These are phyloP conservation scores for Termitomyces sp. DNA, from an alignment of 768 basidiomycete genomes.

Conservation along the genomic window DNA sequence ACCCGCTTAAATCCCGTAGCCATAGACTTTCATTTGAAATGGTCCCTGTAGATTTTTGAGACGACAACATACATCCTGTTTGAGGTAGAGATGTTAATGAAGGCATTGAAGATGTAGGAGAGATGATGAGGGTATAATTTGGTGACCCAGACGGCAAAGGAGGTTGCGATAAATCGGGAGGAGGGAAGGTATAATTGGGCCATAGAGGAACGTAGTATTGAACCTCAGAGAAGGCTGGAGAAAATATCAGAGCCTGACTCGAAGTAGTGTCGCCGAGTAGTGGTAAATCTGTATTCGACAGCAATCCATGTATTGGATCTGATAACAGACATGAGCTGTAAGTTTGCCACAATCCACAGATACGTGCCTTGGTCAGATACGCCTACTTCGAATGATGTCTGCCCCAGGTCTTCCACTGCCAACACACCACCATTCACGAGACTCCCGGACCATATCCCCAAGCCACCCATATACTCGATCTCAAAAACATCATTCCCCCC, in stretches of 20 bases:
- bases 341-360: background rate
- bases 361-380: slow-evolving; percentile 40
- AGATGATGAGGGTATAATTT: slow-evolving; percentile 51
- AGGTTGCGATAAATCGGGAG: slow-evolving; percentile 44
- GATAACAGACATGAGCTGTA: background rate
- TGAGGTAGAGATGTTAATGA: slow-evolving; percentile 38
- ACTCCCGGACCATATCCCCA: slow-evolving; percentile 44
- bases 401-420: slow-evolving; percentile 32
- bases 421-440: slow-evolving; percentile 46
- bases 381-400: slow-evolving; percentile 51
- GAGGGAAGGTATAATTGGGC: slow-evolving; percentile 73
- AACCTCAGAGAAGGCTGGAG: slow-evolving; percentile 40
- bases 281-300: slow-evolving; percentile 32
- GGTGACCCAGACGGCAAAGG: slow-evolving; percentile 32
- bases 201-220: slow-evolving; percentile 35
- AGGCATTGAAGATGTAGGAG: slow-evolving; percentile 36
- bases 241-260: slow-evolving; percentile 69
- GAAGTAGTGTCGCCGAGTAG: slow-evolving; percentile 70
- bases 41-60: slow-evolving; percentile 28
- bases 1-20: slow-evolving; percentile 52
- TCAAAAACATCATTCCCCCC: slow-evolving; percentile 40
- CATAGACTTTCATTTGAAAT: slow-evolving; percentile 44
- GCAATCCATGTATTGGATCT: slow-evolving; percentile 45
- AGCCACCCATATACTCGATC: slow-evolving; percentile 40
- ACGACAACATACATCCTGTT: slow-evolving; percentile 55